These are phyloP conservation scores for Mucor circinelloides DNA, from an alignment of 371 early-diverging fungal genomes.

Conservation along the genomic window DNA sequence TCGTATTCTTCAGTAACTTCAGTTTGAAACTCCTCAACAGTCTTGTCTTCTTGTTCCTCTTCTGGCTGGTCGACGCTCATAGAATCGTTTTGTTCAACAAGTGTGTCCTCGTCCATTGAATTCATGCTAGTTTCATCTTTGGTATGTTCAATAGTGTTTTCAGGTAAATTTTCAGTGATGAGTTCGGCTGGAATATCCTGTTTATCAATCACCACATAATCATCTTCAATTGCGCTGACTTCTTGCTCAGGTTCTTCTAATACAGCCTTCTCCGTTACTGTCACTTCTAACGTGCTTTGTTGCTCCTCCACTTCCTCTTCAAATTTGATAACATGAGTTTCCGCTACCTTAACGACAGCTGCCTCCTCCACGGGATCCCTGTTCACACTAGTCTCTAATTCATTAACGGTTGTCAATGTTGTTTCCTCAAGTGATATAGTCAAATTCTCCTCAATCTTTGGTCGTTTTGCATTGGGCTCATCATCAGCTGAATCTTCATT, in stretches of 20 bases:
- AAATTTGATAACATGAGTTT: not conserved
- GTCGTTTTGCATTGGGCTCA: not conserved
- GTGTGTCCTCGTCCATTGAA: not conserved
- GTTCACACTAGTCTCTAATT: not conserved
- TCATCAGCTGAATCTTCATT: not conserved
- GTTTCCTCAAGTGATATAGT: not conserved
- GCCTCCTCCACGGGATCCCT: too few relatives aligned
- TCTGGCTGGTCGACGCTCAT: not conserved
- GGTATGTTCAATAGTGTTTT: not conserved
- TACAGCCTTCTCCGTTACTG: not conserved
- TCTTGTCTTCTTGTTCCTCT: not conserved
- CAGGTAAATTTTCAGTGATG: not conserved
- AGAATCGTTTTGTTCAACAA: not conserved
- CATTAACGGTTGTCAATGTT: not conserved
- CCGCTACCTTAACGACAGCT: not conserved
- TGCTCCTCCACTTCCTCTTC: not conserved
- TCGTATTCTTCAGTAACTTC: not conserved
- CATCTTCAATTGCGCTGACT: not conserved
- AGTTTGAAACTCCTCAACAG: not conserved
- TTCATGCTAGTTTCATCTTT: not conserved
- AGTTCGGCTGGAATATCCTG: not conserved
- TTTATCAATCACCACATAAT: not conserved
- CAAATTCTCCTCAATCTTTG: not conserved
- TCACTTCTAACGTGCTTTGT: not conserved
- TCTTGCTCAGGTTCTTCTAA: not conserved